Base-by-base conservation (phyloP, 306 rosid genomes). In the Sphenostylis stenocarpa region DNA sequence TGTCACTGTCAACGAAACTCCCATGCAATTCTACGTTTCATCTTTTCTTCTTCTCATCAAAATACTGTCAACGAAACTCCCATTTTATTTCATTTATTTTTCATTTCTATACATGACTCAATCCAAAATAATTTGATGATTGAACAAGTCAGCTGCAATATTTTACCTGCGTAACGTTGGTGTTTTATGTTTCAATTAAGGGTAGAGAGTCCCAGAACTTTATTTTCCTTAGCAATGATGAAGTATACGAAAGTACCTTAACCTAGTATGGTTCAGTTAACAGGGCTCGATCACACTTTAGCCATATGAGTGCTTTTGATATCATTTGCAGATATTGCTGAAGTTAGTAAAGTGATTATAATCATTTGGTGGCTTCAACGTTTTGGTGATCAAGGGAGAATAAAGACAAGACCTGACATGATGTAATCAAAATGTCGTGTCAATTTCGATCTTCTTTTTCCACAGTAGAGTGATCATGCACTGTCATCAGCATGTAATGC, bases 1-100 rank as follows among this genome's bases (percentile, higher is more conserved):
- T 82, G 89, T 84, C 95, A 67, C 71, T 53, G 52, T 88, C 89
- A 85, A 53, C 67, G 87, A 88, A 88, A 89, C 90, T 85, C 77
- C 81, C 88, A 76, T 85, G 89, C 72, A 86, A 85, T 80, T 86
- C 57, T 75, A 63, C 78, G 73, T 86, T 86, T 81, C 85, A 75
- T 82, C 87, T 88, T 88, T 72, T 60, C 41, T 15, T 28, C 13
- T 60, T 29, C 20, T 28, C 10, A 28, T 11, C 62, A 56, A 56
- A 23, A n/a, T 61, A 41, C 10, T 58, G 29, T 8, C n/a, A n/a
- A n/a, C n/a, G n/a, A n/a, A n/a, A n/a, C 70, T 11, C 26, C 65
- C 26, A 39, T 39, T 69, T 51, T 20, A 63, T 79, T 38, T 49
- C 1, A n/a, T 34, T 48, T 51, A 26, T 21, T 20, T 14, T 16